Percentiles rank a stretch among this genome's conserved stretches.
These are phyloP conservation scores for Striga asiatica DNA, from an alignment of 257 asterid genomes.

Conservation along the genomic window DNA sequence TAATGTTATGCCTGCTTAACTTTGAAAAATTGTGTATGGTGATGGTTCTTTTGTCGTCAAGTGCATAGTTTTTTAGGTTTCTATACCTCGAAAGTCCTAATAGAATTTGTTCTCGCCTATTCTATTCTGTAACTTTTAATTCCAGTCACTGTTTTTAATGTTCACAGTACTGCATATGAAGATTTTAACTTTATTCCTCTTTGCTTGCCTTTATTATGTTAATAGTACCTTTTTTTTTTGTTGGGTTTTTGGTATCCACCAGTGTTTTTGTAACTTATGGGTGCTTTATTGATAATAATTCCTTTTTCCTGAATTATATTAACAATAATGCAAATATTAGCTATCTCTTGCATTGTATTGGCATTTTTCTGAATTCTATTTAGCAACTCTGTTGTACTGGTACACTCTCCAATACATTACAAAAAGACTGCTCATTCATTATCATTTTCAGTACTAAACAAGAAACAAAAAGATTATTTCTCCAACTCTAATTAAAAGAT, in stretches of 20 bases:
- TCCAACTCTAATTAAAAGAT: neutral
- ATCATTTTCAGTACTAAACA: neutral
- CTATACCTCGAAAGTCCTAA: neutral
- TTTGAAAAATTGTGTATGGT: neutral
- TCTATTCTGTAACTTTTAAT: constrained; percentile 1
- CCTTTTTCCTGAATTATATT: too few species aligned
- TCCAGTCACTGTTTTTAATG: neutral
- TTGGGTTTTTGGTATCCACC: constrained; percentile 8
- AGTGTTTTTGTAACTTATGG: neutral
- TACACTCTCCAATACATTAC: neutral
- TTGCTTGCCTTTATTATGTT: constrained; percentile 6
- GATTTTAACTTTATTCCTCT: constrained; percentile 8
- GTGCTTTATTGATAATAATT: neutral
- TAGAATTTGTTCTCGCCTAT: constrained; percentile 8
- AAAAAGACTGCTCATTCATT: constrained; percentile 4
- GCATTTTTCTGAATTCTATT: too few species aligned
- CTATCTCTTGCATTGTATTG: too few species aligned
- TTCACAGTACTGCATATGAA: too few species aligned
- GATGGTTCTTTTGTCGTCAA: constrained; percentile 9
- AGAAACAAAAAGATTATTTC: constrained; percentile 8
- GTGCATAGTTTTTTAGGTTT: neutral
- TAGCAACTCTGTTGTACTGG: too few species aligned
- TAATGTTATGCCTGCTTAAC: too few species aligned
- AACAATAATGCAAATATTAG: too few species aligned
- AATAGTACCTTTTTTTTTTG: neutral